Conservation (phyloP, 2,329 filamentous ascomycete species). For the Myriosclerotinia curreyana region DNA sequence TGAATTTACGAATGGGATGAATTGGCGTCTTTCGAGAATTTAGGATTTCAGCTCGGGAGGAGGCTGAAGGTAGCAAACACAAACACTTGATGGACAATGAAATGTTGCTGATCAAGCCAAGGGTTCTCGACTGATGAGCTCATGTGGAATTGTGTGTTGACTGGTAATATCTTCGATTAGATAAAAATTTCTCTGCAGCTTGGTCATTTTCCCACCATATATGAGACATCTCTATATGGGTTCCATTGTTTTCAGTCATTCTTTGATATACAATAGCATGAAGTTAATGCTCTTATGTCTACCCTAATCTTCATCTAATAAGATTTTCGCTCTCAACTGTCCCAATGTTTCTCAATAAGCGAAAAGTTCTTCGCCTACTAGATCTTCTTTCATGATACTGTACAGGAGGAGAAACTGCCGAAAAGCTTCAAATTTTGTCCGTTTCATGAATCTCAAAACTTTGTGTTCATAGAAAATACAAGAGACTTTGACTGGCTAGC, state of each 20-base stretch:
- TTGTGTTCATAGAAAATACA: background rate
- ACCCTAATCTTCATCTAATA: background rate
- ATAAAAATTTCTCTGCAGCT: background rate
- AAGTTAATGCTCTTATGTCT: background rate
- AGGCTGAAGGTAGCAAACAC: background rate
- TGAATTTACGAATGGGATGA: background rate
- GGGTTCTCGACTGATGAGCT: background rate
- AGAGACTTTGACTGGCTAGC: background rate
- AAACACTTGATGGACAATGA: background rate
- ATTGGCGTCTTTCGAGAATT: background rate
- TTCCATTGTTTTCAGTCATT: background rate
- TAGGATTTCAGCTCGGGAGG: background rate
- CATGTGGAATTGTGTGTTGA: background rate
- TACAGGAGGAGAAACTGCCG: too few relatives aligned
- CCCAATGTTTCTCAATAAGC: background rate
- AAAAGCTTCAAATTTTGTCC: background rate
- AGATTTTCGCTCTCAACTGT: background rate
- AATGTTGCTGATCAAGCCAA: background rate
- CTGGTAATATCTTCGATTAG: background rate
- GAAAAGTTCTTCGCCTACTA: background rate
- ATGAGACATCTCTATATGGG: background rate
- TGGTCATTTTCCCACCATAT: background rate
- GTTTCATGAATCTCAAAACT: background rate
- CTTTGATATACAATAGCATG: background rate
- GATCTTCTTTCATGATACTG: background rate